These are phyloP conservation scores for Fusarium foetens DNA, from an alignment of 2,329 filamentous ascomycete genomes.

Conservation along the genomic window DNA sequence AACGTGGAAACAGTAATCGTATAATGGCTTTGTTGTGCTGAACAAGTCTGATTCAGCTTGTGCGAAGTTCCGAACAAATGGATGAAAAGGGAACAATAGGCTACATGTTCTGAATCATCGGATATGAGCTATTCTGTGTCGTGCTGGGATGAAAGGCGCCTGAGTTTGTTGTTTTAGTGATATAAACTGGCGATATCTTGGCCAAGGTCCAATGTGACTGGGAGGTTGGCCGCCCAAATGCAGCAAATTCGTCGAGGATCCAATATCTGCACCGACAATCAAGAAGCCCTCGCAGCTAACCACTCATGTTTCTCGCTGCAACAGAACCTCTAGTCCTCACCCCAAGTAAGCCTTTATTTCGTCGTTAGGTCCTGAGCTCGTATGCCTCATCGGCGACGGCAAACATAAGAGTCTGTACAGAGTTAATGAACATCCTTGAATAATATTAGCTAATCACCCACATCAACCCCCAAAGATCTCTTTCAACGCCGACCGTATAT, in stretches of 20 bases:
- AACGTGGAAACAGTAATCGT: neutral
- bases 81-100: neutral
- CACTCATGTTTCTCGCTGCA: rapidly evolving
- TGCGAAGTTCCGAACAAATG: rapidly evolving
- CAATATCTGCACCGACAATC: too few relatives aligned
- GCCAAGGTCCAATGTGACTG: neutral
- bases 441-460: too few relatives aligned
- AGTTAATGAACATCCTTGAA: too few relatives aligned
- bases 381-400: too few relatives aligned
- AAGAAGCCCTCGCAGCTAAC: neutral
- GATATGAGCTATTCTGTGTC: neutral
- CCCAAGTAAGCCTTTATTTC: too few relatives aligned
- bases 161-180: neutral
- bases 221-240: neutral
- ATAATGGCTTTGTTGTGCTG: neutral
- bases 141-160: rapidly evolving
- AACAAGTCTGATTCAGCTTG: rapidly evolving
- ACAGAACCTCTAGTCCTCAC: neutral
- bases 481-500: neutral
- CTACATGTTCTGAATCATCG: neutral
- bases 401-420: neutral
- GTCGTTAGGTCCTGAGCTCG: too few relatives aligned
- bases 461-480: too few relatives aligned
- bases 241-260: too few relatives aligned
- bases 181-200: rapidly evolving